Base-by-base conservation (phyloP, 768 basidiomycete genomes). In the Lentinula boryana region DNA sequence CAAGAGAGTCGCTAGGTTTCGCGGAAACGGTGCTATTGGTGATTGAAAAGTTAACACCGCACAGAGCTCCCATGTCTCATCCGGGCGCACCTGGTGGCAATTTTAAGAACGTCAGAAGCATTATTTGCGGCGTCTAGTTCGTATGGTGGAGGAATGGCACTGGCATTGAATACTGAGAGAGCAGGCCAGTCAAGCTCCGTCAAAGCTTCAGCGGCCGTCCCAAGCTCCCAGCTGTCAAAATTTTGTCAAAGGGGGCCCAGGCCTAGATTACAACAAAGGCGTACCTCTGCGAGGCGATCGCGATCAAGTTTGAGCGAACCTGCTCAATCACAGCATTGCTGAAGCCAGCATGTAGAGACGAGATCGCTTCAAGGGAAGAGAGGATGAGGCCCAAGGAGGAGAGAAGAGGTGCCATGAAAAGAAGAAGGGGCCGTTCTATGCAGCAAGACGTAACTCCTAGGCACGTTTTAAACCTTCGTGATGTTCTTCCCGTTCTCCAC, bases 191-290 rank as follows among this genome's bases (percentile, higher is more conserved):
- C 74, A 33, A 79, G 69, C 67, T 87, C 85, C 13, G 78, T 77
- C 52, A 86, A 66, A 12, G 84, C 81, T 67, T 86, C 76, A n/a
- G 80, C 72, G 40, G 78, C 76, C n/a, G 78, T 81, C 6, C 85
- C 86, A 48, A 81, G 66, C 64, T 85, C 84, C 86, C 86, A 86
- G 63, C 83, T 85, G 38, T n/a, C 35, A 41, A 0, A 18, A 48
- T 23, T 9, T 48, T 4, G 4, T 21, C 21, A 23, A 18, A 27
- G 27, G 18, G 0, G 35, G 7, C 13, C 38, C 15, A 41, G 16
- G 6, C 1, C 36, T 5, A 3, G 10, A 2, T 27, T 31, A 31
- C 9, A 46, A 38, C 7, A 15, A 3, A 52, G 32, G 27, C 49
- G 27, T 56, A 71, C 75, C 72, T 76, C 43, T 66, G 68, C 18